Percentiles rank a stretch among this genome's conserved stretches.
These are phyloP conservation scores for Tulasnella sp. DNA, from an alignment of 768 basidiomycete genomes.

Conservation along the genomic window DNA sequence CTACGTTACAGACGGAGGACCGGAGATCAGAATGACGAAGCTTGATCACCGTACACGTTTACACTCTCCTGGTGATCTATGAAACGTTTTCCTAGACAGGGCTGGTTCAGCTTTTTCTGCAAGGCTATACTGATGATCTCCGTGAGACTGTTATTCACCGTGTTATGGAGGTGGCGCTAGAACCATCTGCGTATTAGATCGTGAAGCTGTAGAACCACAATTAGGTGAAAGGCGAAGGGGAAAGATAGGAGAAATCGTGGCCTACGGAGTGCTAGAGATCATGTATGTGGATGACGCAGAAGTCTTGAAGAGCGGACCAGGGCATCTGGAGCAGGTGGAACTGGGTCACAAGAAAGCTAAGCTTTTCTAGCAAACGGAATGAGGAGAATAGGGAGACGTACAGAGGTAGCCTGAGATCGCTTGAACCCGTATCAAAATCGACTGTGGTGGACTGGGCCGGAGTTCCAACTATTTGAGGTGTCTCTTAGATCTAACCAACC, in stretches of 20 bases:
- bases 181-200: background rate
- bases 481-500: background rate
- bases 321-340: constrained; percentile 20
- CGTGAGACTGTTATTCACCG: no score
- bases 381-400: background rate
- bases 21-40: no score
- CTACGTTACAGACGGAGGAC: no score
- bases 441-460: constrained; percentile 24
- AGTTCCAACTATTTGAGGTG: constrained; percentile 18
- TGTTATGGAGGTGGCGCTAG: background rate
- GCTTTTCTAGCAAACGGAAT: background rate
- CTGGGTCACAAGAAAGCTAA: background rate
- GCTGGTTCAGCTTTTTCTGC: no score
- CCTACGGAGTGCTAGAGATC: background rate
- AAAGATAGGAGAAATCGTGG: background rate
- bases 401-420: constrained; percentile 9
- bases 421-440: constrained; percentile 26
- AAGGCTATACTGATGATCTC: no score
- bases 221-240: background rate
- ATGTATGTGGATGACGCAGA: background rate
- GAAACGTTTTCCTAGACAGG: no score
- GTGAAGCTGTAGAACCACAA: background rate
- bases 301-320: constrained; percentile 4
- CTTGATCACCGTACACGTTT: no score
- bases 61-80: no score